Conservation (phyloP, 2,329 filamentous ascomycete genomes). For the Xylogone sp. region DNA sequence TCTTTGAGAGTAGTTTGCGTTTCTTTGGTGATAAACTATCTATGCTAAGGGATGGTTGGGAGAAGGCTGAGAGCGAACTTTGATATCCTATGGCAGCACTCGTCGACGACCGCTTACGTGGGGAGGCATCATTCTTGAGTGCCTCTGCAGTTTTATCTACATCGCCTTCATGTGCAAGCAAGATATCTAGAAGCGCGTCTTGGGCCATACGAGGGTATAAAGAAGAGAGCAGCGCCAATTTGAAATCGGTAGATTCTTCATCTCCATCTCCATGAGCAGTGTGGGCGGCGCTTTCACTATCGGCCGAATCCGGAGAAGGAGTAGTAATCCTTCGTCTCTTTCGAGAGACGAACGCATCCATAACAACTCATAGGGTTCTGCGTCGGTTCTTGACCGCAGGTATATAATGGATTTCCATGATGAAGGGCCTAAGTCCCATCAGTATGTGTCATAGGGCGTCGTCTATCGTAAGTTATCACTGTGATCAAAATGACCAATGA, state of each 20-base stretch:
- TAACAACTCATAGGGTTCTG: slow-evolving; percentile 30
- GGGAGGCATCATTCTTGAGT: slow-evolving; percentile 35
- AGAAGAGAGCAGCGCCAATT: slow-evolving; percentile 79
- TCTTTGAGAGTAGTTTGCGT: slow-evolving; percentile 58
- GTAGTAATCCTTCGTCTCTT: slow-evolving; percentile 45
- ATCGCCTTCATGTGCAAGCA: slow-evolving; percentile 74
- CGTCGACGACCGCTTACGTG: slow-evolving; percentile 21
- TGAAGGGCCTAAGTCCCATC: no score
- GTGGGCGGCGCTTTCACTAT: slow-evolving; percentile 4
- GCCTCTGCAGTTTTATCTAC: slow-evolving; percentile 61
- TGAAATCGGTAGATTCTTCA: slow-evolving; percentile 83
- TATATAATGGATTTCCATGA: no score
- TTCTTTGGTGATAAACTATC: slow-evolving; percentile 33
- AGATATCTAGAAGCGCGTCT: slow-evolving; percentile 69
- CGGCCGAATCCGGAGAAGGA: slow-evolving; percentile 5
- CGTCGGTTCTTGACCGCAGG: no score
- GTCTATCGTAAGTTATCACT: background rate
- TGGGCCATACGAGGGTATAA: slow-evolving; percentile 63
- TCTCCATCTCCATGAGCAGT: slow-evolving; percentile 49
- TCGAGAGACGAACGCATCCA: slow-evolving; percentile 55
- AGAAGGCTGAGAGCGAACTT: slow-evolving; percentile 57
- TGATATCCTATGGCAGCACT: slow-evolving; percentile 47
- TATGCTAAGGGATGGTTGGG: slow-evolving; percentile 12
- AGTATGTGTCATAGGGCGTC: no score
- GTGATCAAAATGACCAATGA: background rate